Percentiles rank a stretch among this genome's conserved stretches.
phyloP scores from a whole-genome alignment of 371 early-diverging fungal species.

The Apophysomyces elegans region DNA sequence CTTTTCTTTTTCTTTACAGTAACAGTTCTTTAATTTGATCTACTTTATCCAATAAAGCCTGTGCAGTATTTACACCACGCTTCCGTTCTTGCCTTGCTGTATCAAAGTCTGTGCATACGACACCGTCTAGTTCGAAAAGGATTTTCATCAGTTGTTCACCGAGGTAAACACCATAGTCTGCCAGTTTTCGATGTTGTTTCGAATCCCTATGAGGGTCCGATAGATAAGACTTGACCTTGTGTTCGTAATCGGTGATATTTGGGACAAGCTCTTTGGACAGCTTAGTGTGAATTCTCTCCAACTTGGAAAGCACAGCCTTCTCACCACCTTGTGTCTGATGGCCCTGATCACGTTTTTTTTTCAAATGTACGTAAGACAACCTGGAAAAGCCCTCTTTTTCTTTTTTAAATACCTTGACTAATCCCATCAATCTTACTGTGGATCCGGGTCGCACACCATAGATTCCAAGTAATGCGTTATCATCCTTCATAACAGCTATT shows the following conservation, averaged over 20 bases:
- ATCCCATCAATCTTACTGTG: constrained; percentile 21
- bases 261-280: constrained; percentile 18
- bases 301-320: constrained; percentile 11
- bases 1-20: not conserved
- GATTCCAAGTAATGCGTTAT: constrained; percentile 11
- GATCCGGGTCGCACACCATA: constrained; percentile 28
- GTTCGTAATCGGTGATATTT: constrained; percentile 27
- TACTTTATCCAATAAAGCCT: constrained; percentile 26
- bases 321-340: constrained; percentile 13
- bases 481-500: constrained; percentile 34
- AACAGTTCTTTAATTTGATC: constrained; percentile 24
- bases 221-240: constrained; percentile 19
- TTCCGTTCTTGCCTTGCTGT: constrained; percentile 26
- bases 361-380: not conserved
- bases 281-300: constrained; percentile 14
- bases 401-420: constrained; percentile 4
- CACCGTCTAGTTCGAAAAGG: constrained; percentile 29
- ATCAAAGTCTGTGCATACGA: constrained; percentile 19
- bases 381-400: not conserved
- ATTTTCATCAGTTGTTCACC: constrained; percentile 30
- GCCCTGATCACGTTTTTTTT: constrained; percentile 2
- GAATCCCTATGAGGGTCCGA: constrained; percentile 8
- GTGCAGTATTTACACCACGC: constrained; percentile 19
- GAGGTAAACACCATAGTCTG: constrained; percentile 24
- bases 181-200: constrained; percentile 23